Evolutionary conservation across 768 basidiomycete species (phyloP).

Genomic region (Lactifluus echinatus): DNA sequence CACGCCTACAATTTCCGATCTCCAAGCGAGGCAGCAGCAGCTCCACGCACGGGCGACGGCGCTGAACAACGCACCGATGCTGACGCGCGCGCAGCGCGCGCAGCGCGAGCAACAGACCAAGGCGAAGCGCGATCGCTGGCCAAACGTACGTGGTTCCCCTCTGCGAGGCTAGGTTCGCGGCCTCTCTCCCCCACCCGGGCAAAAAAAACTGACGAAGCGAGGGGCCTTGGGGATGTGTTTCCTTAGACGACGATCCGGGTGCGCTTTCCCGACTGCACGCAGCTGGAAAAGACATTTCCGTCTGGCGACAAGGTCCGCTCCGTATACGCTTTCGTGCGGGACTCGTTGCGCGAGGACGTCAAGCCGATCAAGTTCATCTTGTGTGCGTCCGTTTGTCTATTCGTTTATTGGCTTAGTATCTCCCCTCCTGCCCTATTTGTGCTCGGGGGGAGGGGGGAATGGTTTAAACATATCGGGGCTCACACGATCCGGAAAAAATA

Average conservation of each 20-base stretch:
- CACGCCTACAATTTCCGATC: conserved; percentile 58
- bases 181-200: not conserved
- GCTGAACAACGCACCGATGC: conserved; percentile 62
- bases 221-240: not conserved
- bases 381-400: conserved; percentile 41
- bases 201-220: too few species aligned
- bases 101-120: conserved; percentile 54
- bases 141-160: conserved; percentile 38
- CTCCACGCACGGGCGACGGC: conserved; percentile 53
- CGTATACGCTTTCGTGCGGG: conserved; percentile 78
- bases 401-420: not conserved
- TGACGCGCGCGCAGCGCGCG: conserved; percentile 50
- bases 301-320: conserved; percentile 73
- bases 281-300: conserved; percentile 69
- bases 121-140: conserved; percentile 60
- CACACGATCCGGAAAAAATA: not conserved
- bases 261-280: conserved; percentile 71
- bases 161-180: too few species aligned
- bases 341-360: conserved; percentile 61
- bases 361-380: conserved; percentile 76
- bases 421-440: too few species aligned
- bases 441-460: too few species aligned
- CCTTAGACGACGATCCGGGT: conserved; percentile 78
- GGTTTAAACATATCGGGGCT: not conserved
- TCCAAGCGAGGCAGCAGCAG: conserved; percentile 57